A percentile compares a stretch with the other conserved stretches of the same genome.
phyloP scores from a whole-genome alignment of 495 filamentous ascomycete genomes.

The Penicillium turbatum region DNA sequence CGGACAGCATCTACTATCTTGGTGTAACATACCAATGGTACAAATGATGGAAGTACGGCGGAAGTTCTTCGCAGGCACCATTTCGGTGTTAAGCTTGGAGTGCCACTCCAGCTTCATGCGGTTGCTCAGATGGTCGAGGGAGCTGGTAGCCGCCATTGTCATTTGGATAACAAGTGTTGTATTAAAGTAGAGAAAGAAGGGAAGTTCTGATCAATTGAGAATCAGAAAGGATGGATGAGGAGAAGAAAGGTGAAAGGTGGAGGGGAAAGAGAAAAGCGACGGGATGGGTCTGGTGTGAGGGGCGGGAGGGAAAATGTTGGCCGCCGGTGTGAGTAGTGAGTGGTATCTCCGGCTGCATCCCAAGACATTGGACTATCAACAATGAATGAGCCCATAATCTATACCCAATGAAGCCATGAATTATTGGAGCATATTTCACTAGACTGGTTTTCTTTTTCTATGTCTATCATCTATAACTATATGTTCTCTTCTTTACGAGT shows the following conservation, averaged over 20 bases:
- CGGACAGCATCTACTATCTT: background rate
- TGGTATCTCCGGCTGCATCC: slow-evolving; percentile 18
- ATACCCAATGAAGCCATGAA: background rate
- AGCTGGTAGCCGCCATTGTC: slow-evolving; percentile 49
- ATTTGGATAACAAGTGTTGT: slow-evolving; percentile 20
- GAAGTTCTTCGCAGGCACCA: slow-evolving; percentile 76
- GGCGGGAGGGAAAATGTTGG: slow-evolving; percentile 41
- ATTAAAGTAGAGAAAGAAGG: slow-evolving; percentile 13
- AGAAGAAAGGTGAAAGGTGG: slow-evolving; percentile 11
- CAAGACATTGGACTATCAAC: background rate
- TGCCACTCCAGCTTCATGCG: slow-evolving; percentile 90
- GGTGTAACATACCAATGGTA: slow-evolving; percentile 74
- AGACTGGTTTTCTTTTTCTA: background rate
- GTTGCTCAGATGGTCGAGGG: slow-evolving; percentile 78
- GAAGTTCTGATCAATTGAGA: slow-evolving; percentile 9
- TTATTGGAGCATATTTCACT: background rate
- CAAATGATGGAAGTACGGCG: slow-evolving; percentile 97
- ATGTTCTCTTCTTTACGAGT: background rate
- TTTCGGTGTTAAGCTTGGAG: slow-evolving; percentile 73
- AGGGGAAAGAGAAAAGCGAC: slow-evolving; percentile 27
- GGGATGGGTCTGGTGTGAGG: too few relatives aligned
- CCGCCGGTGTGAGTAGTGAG: slow-evolving; percentile 24
- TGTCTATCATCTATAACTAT: background rate
- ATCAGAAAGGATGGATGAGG: slow-evolving; percentile 8
- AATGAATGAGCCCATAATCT: background rate